These are phyloP conservation scores for Monilinia fructicola DNA, from an alignment of 2,329 filamentous ascomycete species.

Conservation along the genomic window DNA sequence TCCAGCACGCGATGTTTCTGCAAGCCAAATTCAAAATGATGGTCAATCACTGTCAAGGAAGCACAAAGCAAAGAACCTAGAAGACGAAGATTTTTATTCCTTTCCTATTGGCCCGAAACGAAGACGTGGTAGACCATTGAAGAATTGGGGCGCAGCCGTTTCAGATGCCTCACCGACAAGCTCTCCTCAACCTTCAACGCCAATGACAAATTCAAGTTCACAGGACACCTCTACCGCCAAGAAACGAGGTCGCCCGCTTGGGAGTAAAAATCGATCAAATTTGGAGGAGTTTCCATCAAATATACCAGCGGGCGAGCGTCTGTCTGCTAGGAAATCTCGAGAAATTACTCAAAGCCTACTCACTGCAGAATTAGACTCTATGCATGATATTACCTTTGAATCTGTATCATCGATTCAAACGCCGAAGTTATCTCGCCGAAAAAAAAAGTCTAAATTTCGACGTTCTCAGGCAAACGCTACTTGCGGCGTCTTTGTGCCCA, in stretches of 20 bases:
- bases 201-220: not conserved
- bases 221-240: not conserved
- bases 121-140: constrained; percentile 1
- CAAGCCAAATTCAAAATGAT: not conserved
- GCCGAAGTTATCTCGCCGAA: too few relatives aligned
- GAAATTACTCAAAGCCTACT: not conserved
- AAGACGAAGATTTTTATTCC: not conserved
- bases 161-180: not conserved
- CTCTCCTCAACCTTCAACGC: not conserved
- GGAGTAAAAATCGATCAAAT: not conserved
- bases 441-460: too few relatives aligned
- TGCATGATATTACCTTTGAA: not conserved
- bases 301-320: not conserved
- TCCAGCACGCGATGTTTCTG: not conserved
- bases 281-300: not conserved
- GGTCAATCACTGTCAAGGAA: not conserved
- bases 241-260: constrained; percentile 11
- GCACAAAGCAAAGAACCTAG: not conserved
- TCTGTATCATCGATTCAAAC: not conserved
- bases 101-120: constrained; percentile 7
- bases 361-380: not conserved
- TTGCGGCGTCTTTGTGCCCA: too few relatives aligned
- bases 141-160: not conserved
- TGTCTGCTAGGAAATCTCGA: not conserved
- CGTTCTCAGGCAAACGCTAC: not conserved